phyloP scores from a whole-genome alignment of 2,329 filamentous ascomycete genomes.

The Daldinia sp. region DNA sequence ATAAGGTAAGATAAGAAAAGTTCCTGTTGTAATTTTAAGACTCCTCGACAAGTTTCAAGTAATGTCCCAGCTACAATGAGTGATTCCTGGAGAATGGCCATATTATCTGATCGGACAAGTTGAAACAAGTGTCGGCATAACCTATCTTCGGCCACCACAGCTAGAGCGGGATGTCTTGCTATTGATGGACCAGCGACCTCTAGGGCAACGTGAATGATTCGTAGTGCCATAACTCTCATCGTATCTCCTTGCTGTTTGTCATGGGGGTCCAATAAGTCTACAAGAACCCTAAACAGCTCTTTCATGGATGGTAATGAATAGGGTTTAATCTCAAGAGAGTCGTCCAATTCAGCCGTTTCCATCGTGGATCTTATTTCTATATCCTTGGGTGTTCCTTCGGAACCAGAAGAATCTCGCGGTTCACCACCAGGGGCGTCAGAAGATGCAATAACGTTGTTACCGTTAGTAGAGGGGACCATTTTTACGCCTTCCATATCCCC shows the following conservation, averaged over 20 bases:
- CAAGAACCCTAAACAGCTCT: slow-evolving; percentile 91
- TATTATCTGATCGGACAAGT: slow-evolving; percentile 93
- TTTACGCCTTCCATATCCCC: slow-evolving; percentile 78
- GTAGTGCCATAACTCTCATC: slow-evolving; percentile 95
- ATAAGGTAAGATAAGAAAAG: slow-evolving; percentile 94
- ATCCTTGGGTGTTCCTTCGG: slow-evolving; percentile 49
- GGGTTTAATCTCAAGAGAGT: slow-evolving; percentile 71
- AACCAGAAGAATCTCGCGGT: slow-evolving; percentile 53
- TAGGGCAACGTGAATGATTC: slow-evolving; percentile 95
- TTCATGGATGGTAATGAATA: slow-evolving; percentile 95
- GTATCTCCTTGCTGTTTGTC: slow-evolving; percentile 92
- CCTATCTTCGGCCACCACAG: slow-evolving; percentile 88
- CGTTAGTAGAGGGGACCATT: slow-evolving; percentile 81
- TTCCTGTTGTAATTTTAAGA: slow-evolving; percentile 96
- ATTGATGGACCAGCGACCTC: slow-evolving; percentile 97
- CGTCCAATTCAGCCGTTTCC: slow-evolving; percentile 38
- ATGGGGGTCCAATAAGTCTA: slow-evolving; percentile 92
- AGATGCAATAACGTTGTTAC: slow-evolving; percentile 65
- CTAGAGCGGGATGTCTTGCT: slow-evolving; percentile 87
- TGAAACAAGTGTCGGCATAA: slow-evolving; percentile 96
- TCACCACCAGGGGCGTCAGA: slow-evolving; percentile 55
- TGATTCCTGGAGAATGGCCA: slow-evolving; percentile 92
- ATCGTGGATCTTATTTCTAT: slow-evolving; percentile 40
- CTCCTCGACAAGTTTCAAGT: slow-evolving; percentile 85
- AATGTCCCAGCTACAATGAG: slow-evolving; percentile 91